Percentiles rank a stretch among this genome's conserved stretches.
Conservation (phyloP, 2,329 filamentous ascomycete species). For the Penicillium sp. region DNA sequence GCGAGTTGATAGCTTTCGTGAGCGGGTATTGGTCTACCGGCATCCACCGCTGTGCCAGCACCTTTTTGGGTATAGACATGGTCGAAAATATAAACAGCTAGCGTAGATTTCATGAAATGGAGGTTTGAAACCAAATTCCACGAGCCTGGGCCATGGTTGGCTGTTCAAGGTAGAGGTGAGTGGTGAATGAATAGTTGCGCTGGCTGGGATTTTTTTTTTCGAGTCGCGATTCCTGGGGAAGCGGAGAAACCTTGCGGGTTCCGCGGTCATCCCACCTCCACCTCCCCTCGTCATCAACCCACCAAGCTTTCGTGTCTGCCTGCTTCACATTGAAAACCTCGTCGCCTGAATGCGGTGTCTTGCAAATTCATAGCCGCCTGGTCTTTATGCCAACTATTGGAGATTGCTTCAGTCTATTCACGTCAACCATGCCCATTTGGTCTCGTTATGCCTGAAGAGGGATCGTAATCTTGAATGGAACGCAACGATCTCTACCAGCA, state of each 20-base stretch:
- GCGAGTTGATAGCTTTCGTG: slow-evolving; percentile 18
- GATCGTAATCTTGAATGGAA: slow-evolving; percentile 20
- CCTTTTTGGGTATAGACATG: slow-evolving; percentile 10
- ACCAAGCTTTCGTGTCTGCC: slow-evolving; percentile 4
- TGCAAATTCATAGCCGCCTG: slow-evolving; percentile 21
- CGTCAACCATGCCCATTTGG: slow-evolving; percentile 28
- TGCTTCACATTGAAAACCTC: slow-evolving; percentile 16
- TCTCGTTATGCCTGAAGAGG: slow-evolving; percentile 22
- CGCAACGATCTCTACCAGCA: slow-evolving; percentile 7
- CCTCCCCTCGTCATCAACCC: slow-evolving; percentile 7
- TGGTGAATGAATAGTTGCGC: neutral
- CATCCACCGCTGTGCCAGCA: slow-evolving; percentile 26
- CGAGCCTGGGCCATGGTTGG: slow-evolving; percentile 4
- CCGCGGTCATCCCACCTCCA: slow-evolving; percentile 22
- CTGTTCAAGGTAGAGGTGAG: neutral
- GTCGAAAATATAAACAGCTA: neutral
- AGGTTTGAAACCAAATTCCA: neutral
- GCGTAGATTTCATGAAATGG: neutral
- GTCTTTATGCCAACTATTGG: slow-evolving; percentile 26
- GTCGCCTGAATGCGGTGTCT: slow-evolving; percentile 35
- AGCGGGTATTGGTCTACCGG: slow-evolving; percentile 32
- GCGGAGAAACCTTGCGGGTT: slow-evolving; percentile 25
- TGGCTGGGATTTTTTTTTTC: slow-evolving; percentile 1
- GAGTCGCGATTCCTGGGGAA: slow-evolving; percentile 13
- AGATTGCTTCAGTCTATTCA: slow-evolving; percentile 16